A percentile compares a stretch with the other conserved stretches of the same genome.
These are phyloP conservation scores for Trichoderma sp. DNA, from an alignment of 2,329 filamentous ascomycete genomes.

Conservation along the genomic window DNA sequence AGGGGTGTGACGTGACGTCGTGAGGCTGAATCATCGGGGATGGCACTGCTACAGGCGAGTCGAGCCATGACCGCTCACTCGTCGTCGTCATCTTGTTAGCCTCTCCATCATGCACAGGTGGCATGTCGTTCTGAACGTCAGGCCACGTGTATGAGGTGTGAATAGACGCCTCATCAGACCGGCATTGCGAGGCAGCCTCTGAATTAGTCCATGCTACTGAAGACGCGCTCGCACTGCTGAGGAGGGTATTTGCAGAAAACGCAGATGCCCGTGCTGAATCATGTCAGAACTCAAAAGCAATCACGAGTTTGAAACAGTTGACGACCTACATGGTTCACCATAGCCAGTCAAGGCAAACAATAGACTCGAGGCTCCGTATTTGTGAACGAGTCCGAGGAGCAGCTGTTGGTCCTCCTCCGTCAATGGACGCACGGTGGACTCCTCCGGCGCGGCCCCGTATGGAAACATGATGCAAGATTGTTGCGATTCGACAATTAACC, in stretches of 20 bases:
- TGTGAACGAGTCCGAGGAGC: conserved; percentile 37
- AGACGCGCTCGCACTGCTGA: conserved; percentile 42
- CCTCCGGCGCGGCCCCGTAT: conserved; percentile 34
- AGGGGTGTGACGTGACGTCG: conserved; percentile 38
- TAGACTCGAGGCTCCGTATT: conserved; percentile 40
- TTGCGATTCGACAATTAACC: background rate
- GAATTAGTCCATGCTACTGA: conserved; percentile 44
- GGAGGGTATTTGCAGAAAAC: conserved; percentile 40
- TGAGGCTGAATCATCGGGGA: conserved; percentile 35
- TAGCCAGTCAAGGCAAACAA: conserved; percentile 38
- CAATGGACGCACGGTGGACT: conserved; percentile 37
- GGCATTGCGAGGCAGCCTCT: conserved; percentile 39
- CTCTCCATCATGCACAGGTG: conserved; percentile 37
- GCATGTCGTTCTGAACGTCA: conserved; percentile 35
- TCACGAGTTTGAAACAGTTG: background rate
- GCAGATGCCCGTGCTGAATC: conserved; percentile 39
- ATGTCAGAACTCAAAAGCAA: conserved; percentile 5
- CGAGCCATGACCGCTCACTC: conserved; percentile 40
- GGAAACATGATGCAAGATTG: conserved; percentile 33
- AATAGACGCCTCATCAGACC: conserved; percentile 41
- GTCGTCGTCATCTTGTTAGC: conserved; percentile 28
- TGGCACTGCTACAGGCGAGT: conserved; percentile 39
- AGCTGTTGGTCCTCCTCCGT: conserved; percentile 41
- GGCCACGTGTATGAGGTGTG: conserved; percentile 41
- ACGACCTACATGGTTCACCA: conserved; percentile 38